These are phyloP conservation scores for Cladosporium sphaerospermum DNA, from an alignment of 2,329 filamentous ascomycete genomes.

Conservation along the genomic window DNA sequence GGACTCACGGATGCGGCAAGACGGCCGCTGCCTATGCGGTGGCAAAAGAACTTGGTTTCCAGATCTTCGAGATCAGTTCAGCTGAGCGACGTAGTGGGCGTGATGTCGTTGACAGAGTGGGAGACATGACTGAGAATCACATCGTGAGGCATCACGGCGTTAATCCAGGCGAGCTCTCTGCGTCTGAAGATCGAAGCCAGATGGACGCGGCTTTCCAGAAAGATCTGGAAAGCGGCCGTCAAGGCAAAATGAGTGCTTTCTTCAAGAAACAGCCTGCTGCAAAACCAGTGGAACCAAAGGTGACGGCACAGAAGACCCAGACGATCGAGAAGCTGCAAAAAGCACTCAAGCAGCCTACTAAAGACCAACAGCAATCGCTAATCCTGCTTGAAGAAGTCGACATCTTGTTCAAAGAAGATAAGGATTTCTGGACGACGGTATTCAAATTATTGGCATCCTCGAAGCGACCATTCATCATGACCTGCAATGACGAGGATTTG, in stretches of 20 bases:
- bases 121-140: slow-evolving; percentile 96
- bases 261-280: slow-evolving; percentile 53
- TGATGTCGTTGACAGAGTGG: slow-evolving; percentile 85
- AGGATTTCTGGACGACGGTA: slow-evolving; percentile 85
- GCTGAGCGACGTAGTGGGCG: slow-evolving; percentile 77
- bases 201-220: slow-evolving; percentile 45
- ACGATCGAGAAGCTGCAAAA: slow-evolving; percentile 21
- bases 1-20: slow-evolving; percentile 85
- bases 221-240: slow-evolving; percentile 61
- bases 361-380: slow-evolving; percentile 78
- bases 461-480: slow-evolving; percentile 88
- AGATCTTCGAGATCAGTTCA: slow-evolving; percentile 91
- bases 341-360: slow-evolving; percentile 32
- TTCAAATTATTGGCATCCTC: slow-evolving; percentile 72
- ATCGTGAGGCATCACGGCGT: slow-evolving; percentile 57
- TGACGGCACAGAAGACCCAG: slow-evolving; percentile 19
- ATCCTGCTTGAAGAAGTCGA: slow-evolving; percentile 94
- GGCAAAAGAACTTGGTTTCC: slow-evolving; percentile 84
- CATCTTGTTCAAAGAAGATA: slow-evolving; percentile 89
- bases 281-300: slow-evolving; percentile 23
- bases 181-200: slow-evolving; percentile 32
- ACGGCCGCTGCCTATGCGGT: slow-evolving; percentile 87
- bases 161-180: slow-evolving; percentile 20
- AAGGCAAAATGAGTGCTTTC: slow-evolving; percentile 74
- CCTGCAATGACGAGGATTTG: slow-evolving; percentile 86